Evolutionary conservation across 345 rosid genomes (phyloP), one percentile per base, ranked within the genome.

Genomic region (Corchorus capsularis): DNA sequence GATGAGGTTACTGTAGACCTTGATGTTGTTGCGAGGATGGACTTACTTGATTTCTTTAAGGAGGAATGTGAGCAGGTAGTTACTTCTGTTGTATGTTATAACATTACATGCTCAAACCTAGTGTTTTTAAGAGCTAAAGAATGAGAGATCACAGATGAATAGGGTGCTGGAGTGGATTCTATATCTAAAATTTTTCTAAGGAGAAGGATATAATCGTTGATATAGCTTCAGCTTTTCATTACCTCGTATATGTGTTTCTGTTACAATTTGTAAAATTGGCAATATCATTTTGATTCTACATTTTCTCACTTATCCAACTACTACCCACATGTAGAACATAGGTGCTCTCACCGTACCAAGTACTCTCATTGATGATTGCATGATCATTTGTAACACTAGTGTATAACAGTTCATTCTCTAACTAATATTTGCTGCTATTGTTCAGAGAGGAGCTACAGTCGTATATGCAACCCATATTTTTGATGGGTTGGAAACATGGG

Each of bases 1-100:
- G 99, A 96, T 82, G 99, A 96, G 75, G 92, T 96, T 64, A 96
- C 99, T 27, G 97, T 96, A 22, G 99, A 96, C 75, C 90, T 96
- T 0, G 99, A 96, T 49, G 97, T 96, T 47, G 99, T 96, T 76
- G 95, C 97, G 53, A 88, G 98, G 72, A 78, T 96, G 91, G 98
- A 96, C 90, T 86, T 96, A 71, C 94, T 96, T 10, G 89, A 92
- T 32, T 96, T 93, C 85, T 92, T 96, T 68, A 86, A 86, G 86
- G 97, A 93, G 81, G 98, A 96, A 86, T 93, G 97, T 74, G 93
- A 92, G 1, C 85, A 89, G 93, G 98, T 96, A 85, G 13, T 64
- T 35, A 49, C 70, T 76, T 71, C 56, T 46, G 3, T 65, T 70
- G 39, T 49, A 34, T 69, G 15, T 54, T 52, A 32, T 20, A 62